Evolutionary conservation across 1,284 basidiomycete species (phyloP).

Genomic region (Farysia itapuensis): DNA sequence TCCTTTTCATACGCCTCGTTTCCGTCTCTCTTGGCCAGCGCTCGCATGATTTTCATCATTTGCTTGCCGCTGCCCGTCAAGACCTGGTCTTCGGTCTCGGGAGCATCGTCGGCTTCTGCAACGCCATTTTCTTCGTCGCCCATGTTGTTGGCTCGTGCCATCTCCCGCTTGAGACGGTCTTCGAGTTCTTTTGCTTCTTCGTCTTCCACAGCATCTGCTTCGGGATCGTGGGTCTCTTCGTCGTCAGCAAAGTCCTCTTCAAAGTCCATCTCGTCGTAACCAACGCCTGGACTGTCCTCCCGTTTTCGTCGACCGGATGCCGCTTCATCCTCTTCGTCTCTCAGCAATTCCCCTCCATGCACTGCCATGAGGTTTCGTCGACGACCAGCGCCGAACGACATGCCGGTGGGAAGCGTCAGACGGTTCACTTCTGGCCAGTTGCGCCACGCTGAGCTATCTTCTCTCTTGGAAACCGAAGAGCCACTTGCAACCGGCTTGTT

Average conservation of each 20-base stretch:
- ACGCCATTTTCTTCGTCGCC: constrained; percentile 41
- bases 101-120: constrained; percentile 27
- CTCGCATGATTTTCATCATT: constrained; percentile 60
- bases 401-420: constrained; percentile 34
- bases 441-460: constrained; percentile 29
- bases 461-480: constrained; percentile 11
- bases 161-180: constrained; percentile 56
- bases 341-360: constrained; percentile 35
- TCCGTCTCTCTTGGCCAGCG: constrained; percentile 52
- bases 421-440: constrained; percentile 30
- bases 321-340: constrained; percentile 38
- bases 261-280: constrained; percentile 56
- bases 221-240: constrained; percentile 44
- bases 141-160: constrained; percentile 52
- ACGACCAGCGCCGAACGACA: constrained; percentile 32
- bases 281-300: constrained; percentile 26
- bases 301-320: constrained; percentile 17
- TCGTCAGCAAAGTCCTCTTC: constrained; percentile 59
- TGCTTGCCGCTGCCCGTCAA: constrained; percentile 56
- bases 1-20: constrained; percentile 56
- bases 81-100: constrained; percentile 44
- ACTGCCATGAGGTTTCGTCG: constrained; percentile 41
- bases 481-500: constrained; percentile 20
- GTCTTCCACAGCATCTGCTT: constrained; percentile 46
- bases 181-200: constrained; percentile 55